phyloP scores from a whole-genome alignment of 129 eudicot genomes.

The Helichrysum umbraculigerum region DNA sequence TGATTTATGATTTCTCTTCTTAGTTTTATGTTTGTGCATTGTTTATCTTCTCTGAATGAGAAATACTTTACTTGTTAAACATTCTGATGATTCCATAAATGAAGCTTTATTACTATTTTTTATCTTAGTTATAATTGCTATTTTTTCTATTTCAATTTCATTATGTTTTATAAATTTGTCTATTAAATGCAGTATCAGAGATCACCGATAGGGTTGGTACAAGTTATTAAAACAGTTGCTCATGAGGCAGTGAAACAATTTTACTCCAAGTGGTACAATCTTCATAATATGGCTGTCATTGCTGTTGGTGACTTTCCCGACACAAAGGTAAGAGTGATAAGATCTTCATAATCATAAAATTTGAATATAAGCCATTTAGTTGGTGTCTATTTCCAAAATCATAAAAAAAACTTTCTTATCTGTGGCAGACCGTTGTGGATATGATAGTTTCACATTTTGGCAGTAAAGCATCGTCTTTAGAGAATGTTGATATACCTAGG shows the following conservation, averaged over 20 bases:
- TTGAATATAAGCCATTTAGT: not conserved
- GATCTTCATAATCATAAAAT: not conserved
- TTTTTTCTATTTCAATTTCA: not conserved
- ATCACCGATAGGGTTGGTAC: not conserved
- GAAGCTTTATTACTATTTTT: not conserved
- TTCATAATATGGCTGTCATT: not conserved
- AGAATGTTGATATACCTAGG: not conserved
- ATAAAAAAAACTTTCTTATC: not conserved
- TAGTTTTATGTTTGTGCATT: not conserved
- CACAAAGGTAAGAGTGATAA: not conserved
- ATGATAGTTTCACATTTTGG: not conserved
- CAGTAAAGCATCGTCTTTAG: not conserved
- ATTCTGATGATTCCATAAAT: not conserved
- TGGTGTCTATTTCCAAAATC: not conserved
- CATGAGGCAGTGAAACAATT: not conserved
- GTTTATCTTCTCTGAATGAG: not conserved
- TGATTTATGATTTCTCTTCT: too few relatives aligned
- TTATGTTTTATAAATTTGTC: not conserved
- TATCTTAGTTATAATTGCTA: not conserved
- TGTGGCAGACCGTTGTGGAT: not conserved
- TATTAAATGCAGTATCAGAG: not conserved
- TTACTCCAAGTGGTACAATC: not conserved
- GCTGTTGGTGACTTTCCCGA: not conserved
- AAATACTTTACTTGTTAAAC: not conserved
- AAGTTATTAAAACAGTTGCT: not conserved